Evolutionary conservation across 768 basidiomycete genomes (phyloP), one percentile per base, ranked within the genome.

Genomic region (Macrolepiota dolichaula): DNA sequence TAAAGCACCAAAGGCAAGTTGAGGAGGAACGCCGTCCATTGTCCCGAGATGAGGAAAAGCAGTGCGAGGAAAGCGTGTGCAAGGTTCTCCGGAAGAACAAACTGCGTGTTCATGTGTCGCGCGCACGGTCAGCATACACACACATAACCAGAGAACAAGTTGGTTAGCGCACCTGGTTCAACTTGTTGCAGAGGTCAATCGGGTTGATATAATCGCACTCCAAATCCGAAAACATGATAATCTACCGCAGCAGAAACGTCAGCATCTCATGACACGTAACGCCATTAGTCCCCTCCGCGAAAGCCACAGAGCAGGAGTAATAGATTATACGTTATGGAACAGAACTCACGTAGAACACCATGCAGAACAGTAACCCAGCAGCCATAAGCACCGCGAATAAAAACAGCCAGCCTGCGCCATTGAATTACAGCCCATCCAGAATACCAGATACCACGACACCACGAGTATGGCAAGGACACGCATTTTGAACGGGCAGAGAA

Each of bases 191-290:
- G 40, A 98, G 88, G 76, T 99, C 97, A 85, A 99, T 99, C 55
- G 97, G 97, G 77, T 99, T 99, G 82, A 98, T 96, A 79, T 98
- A 98, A 83, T 97, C 95, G 81, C 94, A 97, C 79, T 98, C 96
- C 72, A 98, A 80, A 79, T 98, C 97, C 47, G 95, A 97, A 82
- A 98, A 98, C 96, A 98, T 98, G 81, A 99, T 98, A 70, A 99
- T 98, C 96, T 98, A 36, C 37, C 22, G 29, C 29, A 32, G 29
- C 49, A 24, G 29, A 44, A 40, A 44, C 27, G 60, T 68, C 46
- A 62, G 66, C 47, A n/a, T 36, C 25, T 36, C 29, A 54, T 19
- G 40, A 36, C 15, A 32, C 29, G 29, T 32, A 32, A 7, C 7
- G 29, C 7, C 29, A 7, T 32, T 32, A 32, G 29, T 7, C 29